Conservation (phyloP, 73 alveolate genomes). For the Paramecium pentaurelia region DNA sequence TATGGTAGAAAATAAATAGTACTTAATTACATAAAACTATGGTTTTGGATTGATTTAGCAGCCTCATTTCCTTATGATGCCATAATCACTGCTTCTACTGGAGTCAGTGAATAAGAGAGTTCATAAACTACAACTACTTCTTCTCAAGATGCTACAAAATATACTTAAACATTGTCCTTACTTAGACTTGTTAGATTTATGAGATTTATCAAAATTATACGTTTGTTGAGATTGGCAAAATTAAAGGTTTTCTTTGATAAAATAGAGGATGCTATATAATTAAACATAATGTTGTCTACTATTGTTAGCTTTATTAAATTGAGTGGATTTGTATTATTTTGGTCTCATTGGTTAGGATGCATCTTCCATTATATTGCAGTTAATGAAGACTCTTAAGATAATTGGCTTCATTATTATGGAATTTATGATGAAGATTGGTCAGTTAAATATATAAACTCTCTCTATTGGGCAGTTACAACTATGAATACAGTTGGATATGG, state of each 20-base stretch:
- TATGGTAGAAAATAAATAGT: slow-evolving; percentile 44
- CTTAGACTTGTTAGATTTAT: slow-evolving; percentile 43
- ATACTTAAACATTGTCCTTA: slow-evolving; percentile 26
- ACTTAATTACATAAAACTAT: slow-evolving; percentile 54
- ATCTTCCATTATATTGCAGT: slow-evolving; percentile 68
- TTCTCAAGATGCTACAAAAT: slow-evolving; percentile 46
- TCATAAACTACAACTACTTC: not conserved
- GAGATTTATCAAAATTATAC: slow-evolving; percentile 61
- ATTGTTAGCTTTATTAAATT: slow-evolving; percentile 61
- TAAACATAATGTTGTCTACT: slow-evolving; percentile 50
- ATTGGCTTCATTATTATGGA: slow-evolving; percentile 64
- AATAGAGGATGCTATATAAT: slow-evolving; percentile 45
- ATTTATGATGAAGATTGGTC: slow-evolving; percentile 62
- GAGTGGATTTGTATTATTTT: slow-evolving; percentile 50
- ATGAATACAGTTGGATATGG: slow-evolving; percentile 85
- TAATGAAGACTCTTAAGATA: slow-evolving; percentile 56
- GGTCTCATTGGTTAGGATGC: slow-evolving; percentile 71
- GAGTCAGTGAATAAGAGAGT: slow-evolving; percentile 36
- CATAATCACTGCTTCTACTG: not conserved
- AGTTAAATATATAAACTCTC: slow-evolving; percentile 60
- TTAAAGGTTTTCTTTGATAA: not conserved
- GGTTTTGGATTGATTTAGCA: slow-evolving; percentile 66
- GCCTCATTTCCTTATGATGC: slow-evolving; percentile 68
- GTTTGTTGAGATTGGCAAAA: slow-evolving; percentile 47
- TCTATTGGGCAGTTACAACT: slow-evolving; percentile 71